phyloP scores from a whole-genome alignment of 2,329 filamentous ascomycete genomes.

The Berkeleyomyces rouxiae region DNA sequence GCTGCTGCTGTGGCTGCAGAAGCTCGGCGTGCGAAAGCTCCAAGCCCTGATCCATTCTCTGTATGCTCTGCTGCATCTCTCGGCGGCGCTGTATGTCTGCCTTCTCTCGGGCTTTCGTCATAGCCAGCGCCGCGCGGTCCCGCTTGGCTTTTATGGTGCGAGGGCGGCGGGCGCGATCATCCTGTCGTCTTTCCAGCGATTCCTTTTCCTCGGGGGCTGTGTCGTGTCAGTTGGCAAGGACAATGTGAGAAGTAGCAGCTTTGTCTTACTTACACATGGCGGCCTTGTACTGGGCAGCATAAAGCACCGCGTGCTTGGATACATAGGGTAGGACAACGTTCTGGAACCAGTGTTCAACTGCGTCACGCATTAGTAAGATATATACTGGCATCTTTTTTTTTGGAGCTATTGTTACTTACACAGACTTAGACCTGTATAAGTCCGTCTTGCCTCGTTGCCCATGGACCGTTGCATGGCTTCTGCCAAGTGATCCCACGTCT shows the following conservation, averaged over 20 bases:
- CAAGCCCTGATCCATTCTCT: not conserved
- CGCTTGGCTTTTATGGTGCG: conserved; percentile 13
- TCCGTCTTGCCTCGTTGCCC: conserved; percentile 22
- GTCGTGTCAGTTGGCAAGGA: not conserved
- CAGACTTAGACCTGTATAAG: conserved; percentile 25
- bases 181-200: conserved; percentile 11
- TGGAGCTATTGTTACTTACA: conserved; percentile 21
- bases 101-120: conserved; percentile 10
- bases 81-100: conserved; percentile 6
- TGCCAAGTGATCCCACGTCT: conserved; percentile 24
- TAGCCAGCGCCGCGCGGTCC: conserved; percentile 11
- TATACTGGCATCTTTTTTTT: not conserved
- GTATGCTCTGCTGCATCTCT: not conserved
- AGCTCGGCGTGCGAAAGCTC: not conserved
- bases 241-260: not conserved
- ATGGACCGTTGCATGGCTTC: conserved; percentile 24
- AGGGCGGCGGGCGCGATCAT: conserved; percentile 12
- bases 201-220: conserved; percentile 12
- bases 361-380: not conserved
- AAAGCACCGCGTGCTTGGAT: conserved; percentile 12
- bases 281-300: conserved; percentile 12
- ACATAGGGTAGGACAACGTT: conserved; percentile 12
- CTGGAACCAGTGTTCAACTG: conserved; percentile 14
- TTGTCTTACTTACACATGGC: conserved; percentile 10
- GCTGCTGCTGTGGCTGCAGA: not conserved